Evolutionary conservation across 345 rosid species (phyloP), one percentile per base, ranked within the genome.

Genomic region (Eucalyptus erythrocorys): DNA sequence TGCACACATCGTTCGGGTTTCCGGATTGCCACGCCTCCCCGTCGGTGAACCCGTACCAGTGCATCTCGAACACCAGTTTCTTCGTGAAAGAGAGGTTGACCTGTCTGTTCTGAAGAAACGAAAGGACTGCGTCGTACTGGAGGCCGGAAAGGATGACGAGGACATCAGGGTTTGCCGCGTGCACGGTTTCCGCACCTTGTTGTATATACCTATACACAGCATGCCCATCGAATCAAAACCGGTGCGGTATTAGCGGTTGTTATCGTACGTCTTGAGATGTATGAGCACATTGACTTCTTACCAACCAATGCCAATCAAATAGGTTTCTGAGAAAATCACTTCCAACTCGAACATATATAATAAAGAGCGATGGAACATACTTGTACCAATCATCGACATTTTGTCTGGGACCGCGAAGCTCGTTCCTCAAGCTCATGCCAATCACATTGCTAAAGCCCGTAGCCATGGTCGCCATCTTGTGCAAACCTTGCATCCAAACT

Each of bases 351-450:
- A 37, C 47, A 76, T 21, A 76, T 40, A 76, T 37, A 76, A 76
- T 5, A 10, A 37, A 37, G 47, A 87, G 48, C 32, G 37, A 61
- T 64, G 26, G 16, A 5, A 79, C 88, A 76, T 96, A 96, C 98
- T 93, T 96, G 94, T 95, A 98, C 99, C 99, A 98, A 86, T 94
- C 98, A 17, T 94, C 91, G 10, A 92, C 94, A 34, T 96, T 97
- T 88, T 97, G 98, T 50, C 82, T 94, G 40, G 95, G 94, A 68
- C 99, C 99, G 71, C 99, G 93, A 55, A 97, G 98, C 88, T 97
- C 99, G 57, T 97, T 97, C 88, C 99, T 96, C 84, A 97, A 88
- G 94, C 99, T 95, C 96, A 98, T 95, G 89, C 97, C 99, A 47
- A 98, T 89, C 8, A 96, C 98, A 86, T 95, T 93, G 59, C 93